Base-by-base conservation (phyloP, 306 rosid genomes). In the Rosa lucieae region DNA sequence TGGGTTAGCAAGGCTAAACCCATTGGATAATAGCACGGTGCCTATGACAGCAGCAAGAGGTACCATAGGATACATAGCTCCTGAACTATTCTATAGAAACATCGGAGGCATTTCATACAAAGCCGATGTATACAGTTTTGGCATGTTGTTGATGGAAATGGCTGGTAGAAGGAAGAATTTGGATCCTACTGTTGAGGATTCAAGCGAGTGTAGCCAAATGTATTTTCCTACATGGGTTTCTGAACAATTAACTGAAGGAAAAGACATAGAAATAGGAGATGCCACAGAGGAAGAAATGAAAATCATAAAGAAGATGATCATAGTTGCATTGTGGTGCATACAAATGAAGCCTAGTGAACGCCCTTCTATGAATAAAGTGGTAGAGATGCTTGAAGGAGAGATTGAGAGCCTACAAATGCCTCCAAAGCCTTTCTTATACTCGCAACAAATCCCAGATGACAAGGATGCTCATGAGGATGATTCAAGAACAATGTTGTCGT, bases 261-360 rank as follows among this genome's bases (percentile, higher is more conserved):
- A 55, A 18, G 62, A 1, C 29, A 26, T 26, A 26, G 29, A 26
- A 26, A 26, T 26, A 26, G 29, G 29, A 26, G 29, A 26, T 55
- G 62, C 62, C 62, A 55, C 62, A 55, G 62, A 55, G 8, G 62
- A 55, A 18, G 62, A 55, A 20, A 55, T 17, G 62, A 55, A 55
- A 55, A 18, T 55, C 23, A 55, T 55, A 18, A 55, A 55, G 62
- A 59, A 59, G 37, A 59, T 59, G 66, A 59, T 59, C 66, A 23
- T 59, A 21, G 66, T 59, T 9, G 66, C 66, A 21, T 59, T 59
- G 39, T 59, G 66, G 35, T 59, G 66, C 66, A 59, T 59, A 59
- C 66, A 59, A 23, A 59, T 59, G 37, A 59, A 59, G 37, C 66
- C 66, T 55, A 55, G 62, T 20, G 62, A 55, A 17, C 62, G 62